A percentile compares a stretch with the other conserved stretches of the same genome.
Conservation (phyloP, 106 monocot species). For the Triglochin maritima region DNA sequence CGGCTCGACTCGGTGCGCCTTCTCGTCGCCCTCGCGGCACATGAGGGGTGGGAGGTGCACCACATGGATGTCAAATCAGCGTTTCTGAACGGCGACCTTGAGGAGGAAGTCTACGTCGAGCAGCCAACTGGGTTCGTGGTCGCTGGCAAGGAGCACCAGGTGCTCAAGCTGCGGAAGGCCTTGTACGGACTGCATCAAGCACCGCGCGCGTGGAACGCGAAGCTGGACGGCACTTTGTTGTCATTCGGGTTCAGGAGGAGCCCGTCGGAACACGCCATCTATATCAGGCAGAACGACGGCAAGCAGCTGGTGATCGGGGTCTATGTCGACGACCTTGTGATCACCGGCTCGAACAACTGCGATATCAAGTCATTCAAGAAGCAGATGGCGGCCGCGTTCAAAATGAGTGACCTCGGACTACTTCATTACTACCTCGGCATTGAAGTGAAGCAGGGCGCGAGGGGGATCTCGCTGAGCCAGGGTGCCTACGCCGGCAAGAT, state of each 20-base stretch:
- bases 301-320: not conserved
- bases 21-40: slow-evolving; percentile 9
- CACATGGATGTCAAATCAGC: slow-evolving; percentile 17
- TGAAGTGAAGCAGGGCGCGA: slow-evolving; percentile 3
- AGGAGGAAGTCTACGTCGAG: slow-evolving; percentile 3
- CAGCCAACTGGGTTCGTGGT: slow-evolving; percentile 2
- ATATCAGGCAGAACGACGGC: not conserved
- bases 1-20: slow-evolving; percentile 1
- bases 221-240: not conserved
- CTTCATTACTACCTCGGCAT: slow-evolving; percentile 10
- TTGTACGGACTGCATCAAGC: slow-evolving; percentile 14
- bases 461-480: slow-evolving; percentile 6
- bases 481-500: slow-evolving; percentile 1
- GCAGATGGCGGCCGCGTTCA: not conserved
- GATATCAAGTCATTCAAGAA: slow-evolving; percentile 6
- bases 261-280: not conserved
- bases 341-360: not conserved
- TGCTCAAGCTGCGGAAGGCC: slow-evolving; percentile 13
- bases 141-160: slow-evolving; percentile 2
- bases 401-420: slow-evolving; percentile 14
- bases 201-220: slow-evolving; percentile 5
- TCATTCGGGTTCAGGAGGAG: slow-evolving; percentile 1
- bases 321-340: slow-evolving; percentile 6
- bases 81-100: slow-evolving; percentile 3
- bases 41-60: slow-evolving; percentile 4